Conservation (phyloP, 306 rosid species). For the Betula pendula region DNA sequence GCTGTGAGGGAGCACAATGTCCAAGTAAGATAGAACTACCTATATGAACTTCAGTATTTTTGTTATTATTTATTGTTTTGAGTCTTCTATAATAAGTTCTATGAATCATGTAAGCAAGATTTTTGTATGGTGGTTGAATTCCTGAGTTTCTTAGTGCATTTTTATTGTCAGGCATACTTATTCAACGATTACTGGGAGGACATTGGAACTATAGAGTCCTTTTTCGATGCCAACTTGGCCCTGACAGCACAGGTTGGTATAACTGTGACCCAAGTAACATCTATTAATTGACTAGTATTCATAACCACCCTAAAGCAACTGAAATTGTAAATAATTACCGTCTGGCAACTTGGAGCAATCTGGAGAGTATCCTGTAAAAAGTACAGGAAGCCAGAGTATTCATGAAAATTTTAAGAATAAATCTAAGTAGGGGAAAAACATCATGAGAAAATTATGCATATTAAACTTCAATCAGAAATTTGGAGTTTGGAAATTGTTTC, state of each 20-base stretch:
- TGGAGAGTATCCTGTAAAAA: background rate
- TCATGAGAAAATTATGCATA: background rate
- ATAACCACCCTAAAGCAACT: background rate
- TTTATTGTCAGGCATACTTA: constrained; percentile 72
- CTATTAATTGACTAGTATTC: constrained; percentile 6
- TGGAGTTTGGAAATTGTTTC: background rate
- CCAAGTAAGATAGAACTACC: constrained; percentile 56
- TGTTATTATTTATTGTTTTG: constrained; percentile 1
- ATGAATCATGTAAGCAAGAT: background rate
- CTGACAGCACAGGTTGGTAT: constrained; percentile 81
- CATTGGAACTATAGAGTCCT: constrained; percentile 90
- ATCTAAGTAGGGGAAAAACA: background rate
- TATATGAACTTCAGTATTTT: constrained; percentile 1
- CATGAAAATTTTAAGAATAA: background rate
- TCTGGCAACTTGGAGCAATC: background rate
- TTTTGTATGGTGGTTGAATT: background rate
- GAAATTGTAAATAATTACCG: background rate
- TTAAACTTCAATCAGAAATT: background rate
- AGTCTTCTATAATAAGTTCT: background rate
- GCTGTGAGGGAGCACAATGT: constrained; percentile 85
- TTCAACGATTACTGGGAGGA: constrained; percentile 99
- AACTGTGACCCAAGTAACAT: constrained; percentile 1
- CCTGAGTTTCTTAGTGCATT: constrained; percentile 14
- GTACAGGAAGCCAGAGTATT: background rate
- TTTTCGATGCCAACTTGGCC: constrained; percentile 89